These are phyloP conservation scores for Sporothrix schenckii DNA, from an alignment of 2,329 filamentous ascomycete genomes.

Conservation along the genomic window DNA sequence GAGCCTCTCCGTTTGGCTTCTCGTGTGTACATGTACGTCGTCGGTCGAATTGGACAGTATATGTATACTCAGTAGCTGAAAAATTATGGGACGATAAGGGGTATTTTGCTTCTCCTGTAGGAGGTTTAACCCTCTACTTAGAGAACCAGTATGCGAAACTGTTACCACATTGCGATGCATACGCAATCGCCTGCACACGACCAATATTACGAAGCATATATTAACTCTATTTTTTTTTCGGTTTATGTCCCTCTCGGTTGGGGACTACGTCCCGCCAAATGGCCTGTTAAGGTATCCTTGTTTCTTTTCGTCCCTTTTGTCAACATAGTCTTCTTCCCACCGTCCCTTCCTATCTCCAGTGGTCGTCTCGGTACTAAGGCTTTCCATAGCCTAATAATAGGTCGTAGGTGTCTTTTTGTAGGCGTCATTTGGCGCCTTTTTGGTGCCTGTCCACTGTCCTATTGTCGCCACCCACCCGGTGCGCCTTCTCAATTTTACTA, in stretches of 20 bases:
- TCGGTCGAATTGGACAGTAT: background rate
- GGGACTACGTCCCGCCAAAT: too few relatives aligned
- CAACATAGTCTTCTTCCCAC: background rate
- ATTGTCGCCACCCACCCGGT: conserved; percentile 21
- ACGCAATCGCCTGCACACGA: background rate
- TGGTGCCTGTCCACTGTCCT: background rate
- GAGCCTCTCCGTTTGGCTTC: background rate
- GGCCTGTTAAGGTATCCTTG: too few relatives aligned
- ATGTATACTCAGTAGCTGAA: background rate
- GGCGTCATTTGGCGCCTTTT: conserved; percentile 6
- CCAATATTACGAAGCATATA: background rate
- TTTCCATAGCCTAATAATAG: background rate
- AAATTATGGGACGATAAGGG: background rate
- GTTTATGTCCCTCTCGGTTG: too few relatives aligned
- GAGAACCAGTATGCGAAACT: too few relatives aligned
- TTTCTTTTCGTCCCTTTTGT: too few relatives aligned
- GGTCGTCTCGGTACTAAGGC: background rate
- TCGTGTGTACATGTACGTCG: background rate
- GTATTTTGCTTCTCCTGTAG: too few relatives aligned
- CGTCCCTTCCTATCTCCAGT: too few relatives aligned
- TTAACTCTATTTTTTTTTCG: background rate
- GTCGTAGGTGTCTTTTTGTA: background rate
- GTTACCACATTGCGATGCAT: background rate
- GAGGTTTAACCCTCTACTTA: too few relatives aligned
- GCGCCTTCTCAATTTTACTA: conserved; percentile 5